phyloP scores from a whole-genome alignment of 495 filamentous ascomycete species.

The Trypethelium eluteriae region DNA sequence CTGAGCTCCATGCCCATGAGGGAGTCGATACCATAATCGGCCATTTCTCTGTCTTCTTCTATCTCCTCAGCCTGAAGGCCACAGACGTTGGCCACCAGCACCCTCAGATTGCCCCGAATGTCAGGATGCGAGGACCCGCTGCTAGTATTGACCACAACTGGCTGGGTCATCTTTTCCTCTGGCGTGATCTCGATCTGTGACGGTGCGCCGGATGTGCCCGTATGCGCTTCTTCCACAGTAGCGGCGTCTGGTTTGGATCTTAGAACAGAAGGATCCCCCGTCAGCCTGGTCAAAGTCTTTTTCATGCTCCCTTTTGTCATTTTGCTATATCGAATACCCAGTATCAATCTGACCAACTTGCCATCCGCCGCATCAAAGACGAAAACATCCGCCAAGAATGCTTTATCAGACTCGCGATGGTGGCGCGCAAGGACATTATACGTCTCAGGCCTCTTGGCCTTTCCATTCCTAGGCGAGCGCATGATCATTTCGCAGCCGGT shows the following conservation, averaged over 20 bases:
- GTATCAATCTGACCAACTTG: constrained; percentile 7
- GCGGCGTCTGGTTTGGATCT: background rate
- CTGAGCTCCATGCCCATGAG: background rate
- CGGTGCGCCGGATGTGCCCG: background rate
- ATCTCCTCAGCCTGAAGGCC: background rate
- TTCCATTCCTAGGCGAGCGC: background rate
- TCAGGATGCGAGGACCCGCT: background rate
- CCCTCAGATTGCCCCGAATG: background rate
- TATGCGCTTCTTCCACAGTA: background rate
- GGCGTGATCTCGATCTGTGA: background rate
- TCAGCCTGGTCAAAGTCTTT: constrained; percentile 4
- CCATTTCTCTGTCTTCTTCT: background rate
- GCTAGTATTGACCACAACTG: background rate
- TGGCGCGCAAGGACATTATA: constrained; percentile 21
- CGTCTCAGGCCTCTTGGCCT: background rate
- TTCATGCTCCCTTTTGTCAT: background rate
- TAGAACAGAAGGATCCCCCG: background rate
- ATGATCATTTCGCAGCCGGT: constrained; percentile 4
- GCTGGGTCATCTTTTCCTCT: background rate
- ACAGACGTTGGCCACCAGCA: background rate
- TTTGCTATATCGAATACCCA: background rate
- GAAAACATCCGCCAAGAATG: constrained; percentile 25
- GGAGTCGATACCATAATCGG: background rate
- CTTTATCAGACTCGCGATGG: constrained; percentile 14
- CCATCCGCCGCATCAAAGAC: constrained; percentile 24